These are phyloP conservation scores for Lecanicillium sp. DNA, from an alignment of 2,329 filamentous ascomycete species.

Conservation along the genomic window DNA sequence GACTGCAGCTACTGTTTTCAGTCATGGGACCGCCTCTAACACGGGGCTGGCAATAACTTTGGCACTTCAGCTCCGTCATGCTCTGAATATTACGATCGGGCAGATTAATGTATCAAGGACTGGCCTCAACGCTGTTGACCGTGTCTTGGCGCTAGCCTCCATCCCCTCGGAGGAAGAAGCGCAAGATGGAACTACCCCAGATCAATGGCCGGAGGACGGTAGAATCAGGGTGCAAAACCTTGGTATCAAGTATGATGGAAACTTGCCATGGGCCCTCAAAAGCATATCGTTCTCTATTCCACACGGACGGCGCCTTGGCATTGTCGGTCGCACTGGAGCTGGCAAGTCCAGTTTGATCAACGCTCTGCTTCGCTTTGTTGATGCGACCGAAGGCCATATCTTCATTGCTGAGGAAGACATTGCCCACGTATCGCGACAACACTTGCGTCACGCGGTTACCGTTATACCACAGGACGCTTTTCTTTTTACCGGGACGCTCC, in stretches of 20 bases:
- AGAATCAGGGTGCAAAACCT: neutral
- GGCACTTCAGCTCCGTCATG: slow-evolving; percentile 5
- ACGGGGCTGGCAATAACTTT: slow-evolving; percentile 12
- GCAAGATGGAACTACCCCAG: neutral
- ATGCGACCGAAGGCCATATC: slow-evolving; percentile 1
- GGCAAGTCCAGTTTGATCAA: slow-evolving; percentile 13
- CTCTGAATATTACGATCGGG: slow-evolving; percentile 3
- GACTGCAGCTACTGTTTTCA: neutral
- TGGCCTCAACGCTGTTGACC: slow-evolving; percentile 7
- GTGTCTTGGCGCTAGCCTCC: slow-evolving; percentile 3
- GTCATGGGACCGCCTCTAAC: neutral
- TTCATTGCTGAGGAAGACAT: slow-evolving; percentile 7
- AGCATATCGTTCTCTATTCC: slow-evolving; percentile 7
- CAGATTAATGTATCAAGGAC: slow-evolving; percentile 4
- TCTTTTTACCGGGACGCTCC: slow-evolving; percentile 66
- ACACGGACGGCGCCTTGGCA: neutral
- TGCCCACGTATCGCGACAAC: neutral
- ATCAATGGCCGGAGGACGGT: neutral
- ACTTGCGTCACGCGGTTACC: neutral
- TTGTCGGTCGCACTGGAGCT: slow-evolving; percentile 12
- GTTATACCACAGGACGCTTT: slow-evolving; percentile 55
- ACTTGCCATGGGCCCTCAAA: slow-evolving; percentile 50
- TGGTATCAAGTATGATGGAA: neutral
- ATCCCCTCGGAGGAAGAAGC: slow-evolving; percentile 6
- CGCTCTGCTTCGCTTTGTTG: slow-evolving; percentile 11